Base-by-base conservation (phyloP, 2,329 filamentous ascomycete species). In the Alternaria brassicae region DNA sequence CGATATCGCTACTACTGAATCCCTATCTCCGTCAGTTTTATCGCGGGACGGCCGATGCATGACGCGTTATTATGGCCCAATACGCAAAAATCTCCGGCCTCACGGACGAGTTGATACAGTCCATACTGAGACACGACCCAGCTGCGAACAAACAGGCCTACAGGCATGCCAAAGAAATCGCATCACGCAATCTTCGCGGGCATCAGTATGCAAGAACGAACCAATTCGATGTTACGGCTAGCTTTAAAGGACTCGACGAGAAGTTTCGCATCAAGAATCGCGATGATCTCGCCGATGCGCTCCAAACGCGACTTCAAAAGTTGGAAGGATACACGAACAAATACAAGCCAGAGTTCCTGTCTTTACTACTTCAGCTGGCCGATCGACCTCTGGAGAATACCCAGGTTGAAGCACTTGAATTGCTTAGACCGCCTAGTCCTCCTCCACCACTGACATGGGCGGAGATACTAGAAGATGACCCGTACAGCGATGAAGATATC, bases 191-290 rank as follows among this genome's bases (percentile, higher is more conserved):
- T 12, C 69, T 82, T 19, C 73, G 75, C 60, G 73, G 77, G 23
- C 72, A 81, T 36, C 78, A 79, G 41, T 79, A 79, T 73, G 76
- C 72, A 45, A 78, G 81, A 32, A 81, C 79, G 1, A 83, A 83
- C 61, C 82, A 82, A 52, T 84, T 83, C 68, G 80, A 81, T n/a
- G 75, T 83, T 28, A 73, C 75, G 40, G 66, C 76, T 3, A 76
- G 67, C 34, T 73, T 78, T 17, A 68, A 75, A 21, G 82, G 82
- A 1, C 82, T 97, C 3, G 89, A 93, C 66, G 95, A 98, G 79
- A 93, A 94, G 68, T 95, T 97, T 69, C 86, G 88, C 30, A 84
- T 98, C 53, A 84, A 92, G 47, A 89, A 91, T 71, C 88, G 91
- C 62, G 93, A 97, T 69, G 87, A 87, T 37, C 81, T 97, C 25